Conservation (phyloP, 805 yeast genomes). For the Pichia paraexigua region DNA sequence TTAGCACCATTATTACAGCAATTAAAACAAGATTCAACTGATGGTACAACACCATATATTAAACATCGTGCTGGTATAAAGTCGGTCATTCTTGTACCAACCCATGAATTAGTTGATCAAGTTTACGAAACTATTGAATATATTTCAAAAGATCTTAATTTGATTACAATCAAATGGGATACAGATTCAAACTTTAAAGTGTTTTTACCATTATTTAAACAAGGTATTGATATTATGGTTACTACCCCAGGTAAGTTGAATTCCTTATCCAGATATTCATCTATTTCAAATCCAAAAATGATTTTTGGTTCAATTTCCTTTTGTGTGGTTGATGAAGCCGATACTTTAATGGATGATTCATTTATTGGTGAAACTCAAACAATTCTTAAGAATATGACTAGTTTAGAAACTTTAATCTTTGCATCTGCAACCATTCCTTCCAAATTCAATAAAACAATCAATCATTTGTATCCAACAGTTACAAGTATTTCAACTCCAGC, state of each 20-base stretch:
- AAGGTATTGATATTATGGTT: conserved; percentile 67
- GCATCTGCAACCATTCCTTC: conserved; percentile 90
- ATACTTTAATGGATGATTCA: conserved; percentile 77
- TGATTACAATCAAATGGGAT: conserved; percentile 54
- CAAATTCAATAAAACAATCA: conserved; percentile 57
- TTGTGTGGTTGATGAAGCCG: conserved; percentile 88
- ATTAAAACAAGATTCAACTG: conserved; percentile 42
- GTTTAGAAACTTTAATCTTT: conserved; percentile 57
- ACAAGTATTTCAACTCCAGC: conserved; percentile 68
- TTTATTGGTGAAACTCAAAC: conserved; percentile 60
- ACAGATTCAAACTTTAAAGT: conserved; percentile 47
- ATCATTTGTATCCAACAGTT: conserved; percentile 54
- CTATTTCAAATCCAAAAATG: conserved; percentile 28
- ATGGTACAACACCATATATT: conserved; percentile 6
- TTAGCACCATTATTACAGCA: conserved; percentile 67
- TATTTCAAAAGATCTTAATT: conserved; percentile 28
- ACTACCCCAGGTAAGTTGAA: conserved; percentile 76
- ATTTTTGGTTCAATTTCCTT: conserved; percentile 41
- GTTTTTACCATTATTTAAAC: conserved; percentile 38
- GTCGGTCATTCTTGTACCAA: conserved; percentile 77
- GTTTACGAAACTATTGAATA: conserved; percentile 42
- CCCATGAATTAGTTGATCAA: conserved; percentile 82
- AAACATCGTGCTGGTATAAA: conserved; percentile 42
- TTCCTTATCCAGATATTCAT: conserved; percentile 26
- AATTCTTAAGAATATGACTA: conserved; percentile 40